Evolutionary conservation across 306 rosid species (phyloP), one percentile per base, ranked within the genome.

Genomic region (Datisca glomerata): DNA sequence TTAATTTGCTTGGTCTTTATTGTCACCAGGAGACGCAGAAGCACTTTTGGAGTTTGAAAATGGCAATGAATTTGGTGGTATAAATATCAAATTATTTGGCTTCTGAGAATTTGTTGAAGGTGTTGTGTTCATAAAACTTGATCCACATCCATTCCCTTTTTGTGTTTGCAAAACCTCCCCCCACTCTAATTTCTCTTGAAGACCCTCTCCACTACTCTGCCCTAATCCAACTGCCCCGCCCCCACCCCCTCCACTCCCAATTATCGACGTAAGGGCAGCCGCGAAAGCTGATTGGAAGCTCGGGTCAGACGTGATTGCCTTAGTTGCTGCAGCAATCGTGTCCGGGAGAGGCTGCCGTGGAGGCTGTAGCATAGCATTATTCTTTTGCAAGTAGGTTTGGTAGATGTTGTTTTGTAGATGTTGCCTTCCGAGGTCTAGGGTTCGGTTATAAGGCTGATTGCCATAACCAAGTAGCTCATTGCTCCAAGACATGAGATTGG

Each of bases 241-340:
- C 6, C 28, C 12, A 7, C 63, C 35, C 9, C 57, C 58, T 22
- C 55, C 64, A 1, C 33, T 61, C 36, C 87, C 80, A 11, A 91
- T 80, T 47, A 84, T 67, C 7, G 96, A 70, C 6, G 80, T 44
- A 13, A 91, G 68, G 0, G 94, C 96, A 3, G 82, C 85, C 0
- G 76, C 94, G 47, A 91, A 60, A 15, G 81, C 98, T 0, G 96
- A 84, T 33, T 84, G 98, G 61, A 91, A 91, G 24, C 47, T 69
- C 0, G 98, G 98, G 64, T 91, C 92, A 0, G 80, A 56, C 0
- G 96, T 80, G 47, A 84, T 91, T 3, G 72, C 92, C 71, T 80
- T 78, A 3, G 98, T 84, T 24, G 98, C 96, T 4, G 98, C 98
- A 1, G 98, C 79, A 42, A 91, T 70, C 9, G 77, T 45, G 12